phyloP scores from a whole-genome alignment of 495 filamentous ascomycete genomes.

The Elasticomyces elasticus region DNA sequence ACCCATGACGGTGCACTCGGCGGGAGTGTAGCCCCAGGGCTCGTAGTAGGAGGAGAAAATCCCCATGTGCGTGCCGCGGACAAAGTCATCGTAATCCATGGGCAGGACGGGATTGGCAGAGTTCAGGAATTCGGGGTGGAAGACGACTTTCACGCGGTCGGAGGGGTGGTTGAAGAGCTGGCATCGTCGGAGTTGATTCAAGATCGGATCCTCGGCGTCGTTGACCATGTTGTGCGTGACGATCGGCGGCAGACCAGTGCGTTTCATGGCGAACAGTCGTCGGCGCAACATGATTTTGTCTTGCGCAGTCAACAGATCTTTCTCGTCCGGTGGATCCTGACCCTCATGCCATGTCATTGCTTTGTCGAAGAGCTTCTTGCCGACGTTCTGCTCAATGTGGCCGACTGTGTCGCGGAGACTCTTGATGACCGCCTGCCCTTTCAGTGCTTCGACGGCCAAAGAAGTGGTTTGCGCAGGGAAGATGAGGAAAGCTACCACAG shows the following conservation, averaged over 20 bases:
- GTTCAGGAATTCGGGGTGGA: conserved; percentile 96
- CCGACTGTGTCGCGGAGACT: conserved; percentile 85
- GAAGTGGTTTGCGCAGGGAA: conserved; percentile 98
- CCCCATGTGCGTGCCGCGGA: conserved; percentile 89
- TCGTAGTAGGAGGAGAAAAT: conserved; percentile 98
- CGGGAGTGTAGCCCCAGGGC: conserved; percentile 97
- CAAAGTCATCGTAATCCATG: conserved; percentile 96
- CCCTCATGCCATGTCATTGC: conserved; percentile 91
- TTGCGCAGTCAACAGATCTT: conserved; percentile 81
- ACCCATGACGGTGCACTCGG: conserved; percentile 98
- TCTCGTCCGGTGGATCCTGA: conserved; percentile 83
- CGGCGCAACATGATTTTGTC: conserved; percentile 89
- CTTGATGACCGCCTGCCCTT: conserved; percentile 95
- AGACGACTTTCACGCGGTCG: conserved; percentile 93
- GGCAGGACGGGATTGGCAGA: conserved; percentile 91
- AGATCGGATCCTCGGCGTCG: conserved; percentile 82
- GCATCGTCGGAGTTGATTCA: conserved; percentile 92
- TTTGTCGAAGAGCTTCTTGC: conserved; percentile 87
- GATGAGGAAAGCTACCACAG: conserved; percentile 97
- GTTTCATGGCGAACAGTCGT: conserved; percentile 91
- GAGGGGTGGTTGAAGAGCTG: conserved; percentile 92
- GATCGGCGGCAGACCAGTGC: conserved; percentile 78
- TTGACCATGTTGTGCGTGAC: conserved; percentile 99
- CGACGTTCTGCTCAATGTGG: conserved; percentile 80
- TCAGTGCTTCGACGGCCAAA: conserved; percentile 87